A percentile compares a stretch with the other conserved stretches of the same genome.
Conservation (phyloP, 306 rosid genomes). For the Vachellia collinsii region DNA sequence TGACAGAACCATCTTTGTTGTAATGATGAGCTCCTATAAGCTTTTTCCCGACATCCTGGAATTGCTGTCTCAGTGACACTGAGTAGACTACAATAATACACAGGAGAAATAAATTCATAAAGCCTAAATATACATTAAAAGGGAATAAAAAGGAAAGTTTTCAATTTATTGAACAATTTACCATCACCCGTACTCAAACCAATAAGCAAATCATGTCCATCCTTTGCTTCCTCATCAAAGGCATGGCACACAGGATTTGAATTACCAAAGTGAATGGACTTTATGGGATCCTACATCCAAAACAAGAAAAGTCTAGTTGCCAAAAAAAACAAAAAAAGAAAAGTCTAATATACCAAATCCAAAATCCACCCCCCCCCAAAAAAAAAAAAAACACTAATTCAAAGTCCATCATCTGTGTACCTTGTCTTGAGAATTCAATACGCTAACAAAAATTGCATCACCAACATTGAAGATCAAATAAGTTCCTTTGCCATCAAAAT, state of each 20-base stretch:
- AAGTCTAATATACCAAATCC: constrained; percentile 40
- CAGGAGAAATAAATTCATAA: constrained; percentile 47
- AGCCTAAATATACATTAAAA: constrained; percentile 34
- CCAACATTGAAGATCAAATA: constrained; percentile 92
- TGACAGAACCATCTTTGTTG: constrained; percentile 94
- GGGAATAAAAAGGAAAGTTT: neutral
- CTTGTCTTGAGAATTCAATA: constrained; percentile 95
- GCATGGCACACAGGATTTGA: constrained; percentile 89
- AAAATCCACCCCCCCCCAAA: neutral
- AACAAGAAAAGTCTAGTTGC: constrained; percentile 45
- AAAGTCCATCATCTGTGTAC: constrained; percentile 44
- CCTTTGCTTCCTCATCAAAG: constrained; percentile 93
- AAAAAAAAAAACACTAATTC: neutral
- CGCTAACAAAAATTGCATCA: constrained; percentile 92
- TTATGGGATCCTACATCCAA: constrained; percentile 85
- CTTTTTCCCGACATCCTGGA: constrained; percentile 98
- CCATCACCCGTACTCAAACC: constrained; percentile 96
- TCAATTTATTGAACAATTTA: constrained; percentile 40
- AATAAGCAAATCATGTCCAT: constrained; percentile 93
- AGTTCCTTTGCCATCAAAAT: constrained; percentile 92
- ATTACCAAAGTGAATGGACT: constrained; percentile 92
- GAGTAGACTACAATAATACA: constrained; percentile 82
- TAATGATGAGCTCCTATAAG: constrained; percentile 94
- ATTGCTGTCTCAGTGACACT: constrained; percentile 95
- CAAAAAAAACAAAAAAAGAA: constrained; percentile 48